Percentiles rank a stretch among this genome's conserved stretches.
phyloP scores from a whole-genome alignment of 345 rosid species.

The Trapa incisa region DNA sequence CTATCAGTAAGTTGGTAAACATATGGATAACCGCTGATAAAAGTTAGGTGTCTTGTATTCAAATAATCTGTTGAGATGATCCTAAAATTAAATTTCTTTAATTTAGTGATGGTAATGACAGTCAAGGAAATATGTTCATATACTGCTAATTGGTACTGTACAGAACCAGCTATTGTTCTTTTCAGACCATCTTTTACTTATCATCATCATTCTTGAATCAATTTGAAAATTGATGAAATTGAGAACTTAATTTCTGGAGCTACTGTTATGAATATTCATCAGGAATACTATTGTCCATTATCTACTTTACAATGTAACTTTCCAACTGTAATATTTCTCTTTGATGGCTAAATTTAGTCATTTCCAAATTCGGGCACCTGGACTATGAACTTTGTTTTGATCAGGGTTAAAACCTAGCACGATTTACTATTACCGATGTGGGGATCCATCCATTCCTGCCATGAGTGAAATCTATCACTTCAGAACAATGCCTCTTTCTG shows the following conservation, averaged over 20 bases:
- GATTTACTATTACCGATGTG: conserved; percentile 50
- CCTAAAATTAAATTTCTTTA: neutral
- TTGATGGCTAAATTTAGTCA: neutral
- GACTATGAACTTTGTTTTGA: conserved; percentile 5
- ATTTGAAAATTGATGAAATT: neutral
- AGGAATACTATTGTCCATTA: neutral
- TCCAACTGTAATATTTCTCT: neutral
- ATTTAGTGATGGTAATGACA: neutral
- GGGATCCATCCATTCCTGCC: conserved; percentile 47
- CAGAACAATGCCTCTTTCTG: conserved; percentile 61
- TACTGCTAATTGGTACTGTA: neutral
- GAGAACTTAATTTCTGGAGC: neutral
- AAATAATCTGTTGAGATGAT: neutral
- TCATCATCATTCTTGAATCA: neutral
- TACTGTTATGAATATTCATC: neutral
- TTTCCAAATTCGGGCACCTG: neutral
- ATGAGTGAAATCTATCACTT: conserved; percentile 46
- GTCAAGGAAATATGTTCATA: neutral
- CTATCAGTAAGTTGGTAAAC: neutral
- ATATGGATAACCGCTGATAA: neutral
- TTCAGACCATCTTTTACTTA: neutral
- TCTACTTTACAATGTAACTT: neutral
- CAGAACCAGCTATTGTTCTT: neutral
- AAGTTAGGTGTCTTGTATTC: neutral
- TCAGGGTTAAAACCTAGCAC: conserved; percentile 57